Percentiles rank a stretch among this genome's conserved stretches.
These are phyloP conservation scores for Rhynchosporium graminicola DNA, from an alignment of 2,329 filamentous ascomycete genomes.

Conservation along the genomic window DNA sequence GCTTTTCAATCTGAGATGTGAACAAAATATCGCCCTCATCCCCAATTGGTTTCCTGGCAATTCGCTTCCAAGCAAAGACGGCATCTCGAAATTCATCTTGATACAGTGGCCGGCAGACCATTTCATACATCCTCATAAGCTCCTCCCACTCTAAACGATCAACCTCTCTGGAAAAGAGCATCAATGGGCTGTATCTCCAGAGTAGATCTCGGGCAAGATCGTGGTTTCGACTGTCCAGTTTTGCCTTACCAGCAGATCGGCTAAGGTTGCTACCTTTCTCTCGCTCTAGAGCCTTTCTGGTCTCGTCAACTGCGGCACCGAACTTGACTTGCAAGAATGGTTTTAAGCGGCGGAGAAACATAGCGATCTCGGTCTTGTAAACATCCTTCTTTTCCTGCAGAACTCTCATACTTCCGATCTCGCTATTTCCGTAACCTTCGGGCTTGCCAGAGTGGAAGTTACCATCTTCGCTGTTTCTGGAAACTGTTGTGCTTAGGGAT, in stretches of 20 bases:
- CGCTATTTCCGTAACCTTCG: slow-evolving; percentile 50
- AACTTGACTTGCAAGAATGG: slow-evolving; percentile 84
- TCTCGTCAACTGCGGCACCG: slow-evolving; percentile 70
- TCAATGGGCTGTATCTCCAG: slow-evolving; percentile 85
- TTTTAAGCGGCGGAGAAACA: slow-evolving; percentile 77
- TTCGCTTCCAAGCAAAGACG: slow-evolving; percentile 75
- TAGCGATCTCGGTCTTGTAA: slow-evolving; percentile 73
- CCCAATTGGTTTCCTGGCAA: slow-evolving; percentile 70
- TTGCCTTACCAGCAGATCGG: slow-evolving; percentile 50
- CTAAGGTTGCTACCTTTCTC: slow-evolving; percentile 55
- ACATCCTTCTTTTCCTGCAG: slow-evolving; percentile 92
- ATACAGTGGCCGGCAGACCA: slow-evolving; percentile 74
- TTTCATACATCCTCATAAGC: slow-evolving; percentile 78
- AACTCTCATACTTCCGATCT: slow-evolving; percentile 81
- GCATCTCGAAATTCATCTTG: slow-evolving; percentile 80
- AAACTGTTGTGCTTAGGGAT: slow-evolving; percentile 55
- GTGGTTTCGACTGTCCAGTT: slow-evolving; percentile 71
- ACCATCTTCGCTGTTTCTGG: slow-evolving; percentile 45
- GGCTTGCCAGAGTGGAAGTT: slow-evolving; percentile 40
- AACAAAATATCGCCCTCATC: slow-evolving; percentile 88
- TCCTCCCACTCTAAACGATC: slow-evolving; percentile 80
- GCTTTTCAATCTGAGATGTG: slow-evolving; percentile 79
- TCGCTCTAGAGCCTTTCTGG: slow-evolving; percentile 58
- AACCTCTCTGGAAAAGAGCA: slow-evolving; percentile 86
- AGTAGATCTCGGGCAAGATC: slow-evolving; percentile 70